phyloP scores from a whole-genome alignment of 148 eudicot genomes.

The Polygonum maritimum region DNA sequence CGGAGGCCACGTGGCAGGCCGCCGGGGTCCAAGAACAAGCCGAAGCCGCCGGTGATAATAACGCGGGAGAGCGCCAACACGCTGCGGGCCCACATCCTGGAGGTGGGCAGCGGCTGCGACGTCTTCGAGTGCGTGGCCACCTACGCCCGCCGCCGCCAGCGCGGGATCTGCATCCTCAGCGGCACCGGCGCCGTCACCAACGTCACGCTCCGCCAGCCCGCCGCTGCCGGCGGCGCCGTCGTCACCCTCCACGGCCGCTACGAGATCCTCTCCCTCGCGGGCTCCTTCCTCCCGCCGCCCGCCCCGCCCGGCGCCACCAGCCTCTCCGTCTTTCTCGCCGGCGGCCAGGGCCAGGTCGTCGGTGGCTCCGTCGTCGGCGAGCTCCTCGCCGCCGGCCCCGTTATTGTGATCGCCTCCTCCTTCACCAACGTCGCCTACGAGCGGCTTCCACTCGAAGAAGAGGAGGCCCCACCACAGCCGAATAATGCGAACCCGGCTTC shows the following conservation, averaged over 20 bases:
- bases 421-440: constrained; percentile 73
- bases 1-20: constrained; percentile 70
- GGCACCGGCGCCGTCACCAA: constrained; percentile 67
- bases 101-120: constrained; percentile 47
- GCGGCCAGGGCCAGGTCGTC: constrained; percentile 74
- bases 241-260: constrained; percentile 59
- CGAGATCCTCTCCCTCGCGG: constrained; percentile 56
- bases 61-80: constrained; percentile 69
- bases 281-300: constrained; percentile 64
- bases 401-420: constrained; percentile 59
- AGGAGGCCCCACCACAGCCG: constrained; percentile 17
- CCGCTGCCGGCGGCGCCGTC: constrained; percentile 26
- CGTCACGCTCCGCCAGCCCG: constrained; percentile 57
- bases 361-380: constrained; percentile 74
- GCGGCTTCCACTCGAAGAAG: constrained; percentile 59
- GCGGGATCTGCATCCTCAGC: constrained; percentile 61
- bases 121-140: constrained; percentile 47
- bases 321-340: constrained; percentile 48
- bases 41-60: constrained; percentile 63
- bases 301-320: constrained; percentile 75
- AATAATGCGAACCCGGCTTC: not conserved
- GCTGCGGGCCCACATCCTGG: constrained; percentile 61
- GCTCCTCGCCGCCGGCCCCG: constrained; percentile 53
- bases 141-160: constrained; percentile 53
- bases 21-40: constrained; percentile 62